Base-by-base conservation (phyloP, 768 basidiomycete genomes). In the Russula lepida region DNA sequence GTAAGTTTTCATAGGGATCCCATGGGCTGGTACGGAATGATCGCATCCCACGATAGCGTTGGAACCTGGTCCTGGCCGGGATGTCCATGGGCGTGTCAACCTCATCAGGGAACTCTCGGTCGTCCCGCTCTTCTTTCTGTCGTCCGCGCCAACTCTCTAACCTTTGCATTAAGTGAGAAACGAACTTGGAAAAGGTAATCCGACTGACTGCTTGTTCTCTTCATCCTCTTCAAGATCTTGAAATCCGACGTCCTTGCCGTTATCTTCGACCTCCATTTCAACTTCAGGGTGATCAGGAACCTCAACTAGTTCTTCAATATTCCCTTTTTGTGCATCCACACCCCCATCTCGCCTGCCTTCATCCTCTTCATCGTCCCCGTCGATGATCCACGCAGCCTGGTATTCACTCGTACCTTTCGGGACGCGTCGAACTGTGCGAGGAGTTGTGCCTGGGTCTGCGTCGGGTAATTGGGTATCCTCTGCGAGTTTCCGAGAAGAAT, bases 381-480 rank as follows among this genome's bases (percentile, higher is more conserved):
- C 94, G 25, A 92, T 74, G 61, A 98, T 92, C 95, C 95, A 98
- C 2, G 95, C 84, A 1, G 95, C 95, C 71, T 98, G 95, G 70
- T 98, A 98, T 68, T 92, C 87, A 73, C 92, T 95, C 77, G 91
- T 97, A 2, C 95, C 95, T 73, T 95, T 95, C 2, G 95, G 95
- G 49, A 97, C 82, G 52, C 84, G 82, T 71, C 83, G 86, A n/a
- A 94, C 83, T 30, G 76, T 70, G 72, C 84, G 90, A 1, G 91
- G 91, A 7, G 90, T 93, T 0, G 89, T 91, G 0, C 87, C 89
- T 2, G 74, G 71, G 28, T 69, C 71, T 0, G 89, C 89, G 64
- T 88, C 86, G 2, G 89, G 85, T 17, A 89, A 69, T 4, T 71
- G 67, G 44, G 68, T 70, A 0, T 65, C 56, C 12, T 76, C 71